Percentiles rank a stretch among this genome's conserved stretches.
Conservation (phyloP, 2,329 filamentous ascomycete genomes). For the Helicocarpus griseus region DNA sequence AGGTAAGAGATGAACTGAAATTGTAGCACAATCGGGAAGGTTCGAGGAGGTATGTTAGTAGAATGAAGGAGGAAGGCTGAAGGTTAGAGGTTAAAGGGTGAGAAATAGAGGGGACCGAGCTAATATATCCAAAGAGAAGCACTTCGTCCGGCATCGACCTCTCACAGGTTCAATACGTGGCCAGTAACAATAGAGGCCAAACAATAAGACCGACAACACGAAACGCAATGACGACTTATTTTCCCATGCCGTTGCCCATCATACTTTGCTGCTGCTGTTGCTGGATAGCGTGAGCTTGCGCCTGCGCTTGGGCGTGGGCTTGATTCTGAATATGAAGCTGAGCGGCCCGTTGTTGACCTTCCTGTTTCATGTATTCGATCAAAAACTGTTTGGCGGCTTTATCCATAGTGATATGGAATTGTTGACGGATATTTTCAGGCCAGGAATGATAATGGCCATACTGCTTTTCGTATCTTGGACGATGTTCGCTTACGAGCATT, state of each 20-base stretch:
- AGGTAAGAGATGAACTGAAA: not conserved
- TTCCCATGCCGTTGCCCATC: constrained; percentile 33
- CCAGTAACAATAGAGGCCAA: constrained; percentile 7
- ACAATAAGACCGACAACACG: constrained; percentile 2
- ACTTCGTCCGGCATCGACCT: too few species aligned
- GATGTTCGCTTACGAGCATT: constrained; percentile 24
- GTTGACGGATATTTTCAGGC: constrained; percentile 28
- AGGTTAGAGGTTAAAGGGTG: not conserved
- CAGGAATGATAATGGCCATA: constrained; percentile 31
- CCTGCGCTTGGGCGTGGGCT: constrained; percentile 10
- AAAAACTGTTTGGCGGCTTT: constrained; percentile 29
- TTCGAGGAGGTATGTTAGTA: not conserved
- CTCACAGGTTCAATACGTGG: too few species aligned
- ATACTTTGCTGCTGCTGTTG: constrained; percentile 30
- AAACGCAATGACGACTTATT: constrained; percentile 14
- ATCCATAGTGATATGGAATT: constrained; percentile 28
- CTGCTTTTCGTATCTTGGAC: constrained; percentile 30
- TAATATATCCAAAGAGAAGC: too few species aligned
- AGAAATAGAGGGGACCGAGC: not conserved
- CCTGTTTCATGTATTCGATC: constrained; percentile 29
- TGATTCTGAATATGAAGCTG: constrained; percentile 15
- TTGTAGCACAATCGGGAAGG: not conserved
- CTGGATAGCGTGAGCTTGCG: constrained; percentile 23
- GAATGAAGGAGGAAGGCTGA: too few species aligned
- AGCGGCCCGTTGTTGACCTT: constrained; percentile 21